Evolutionary conservation across 805 yeast species (phyloP), one percentile per base, ranked within the genome.

Genomic region (Ascoidea rubescens): DNA sequence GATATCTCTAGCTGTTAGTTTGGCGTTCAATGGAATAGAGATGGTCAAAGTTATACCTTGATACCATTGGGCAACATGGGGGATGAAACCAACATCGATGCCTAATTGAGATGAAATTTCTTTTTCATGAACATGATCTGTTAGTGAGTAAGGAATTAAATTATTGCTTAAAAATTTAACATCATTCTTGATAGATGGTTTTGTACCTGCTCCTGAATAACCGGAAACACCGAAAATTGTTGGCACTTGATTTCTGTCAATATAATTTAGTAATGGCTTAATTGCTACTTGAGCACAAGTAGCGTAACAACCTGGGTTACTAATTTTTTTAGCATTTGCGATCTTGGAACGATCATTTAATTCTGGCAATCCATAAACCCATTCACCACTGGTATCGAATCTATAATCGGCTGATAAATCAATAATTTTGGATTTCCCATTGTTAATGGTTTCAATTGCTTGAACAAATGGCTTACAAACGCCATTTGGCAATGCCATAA

Each of bases 271-370:
- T 60, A 93, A 72, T 43, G 99, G 99, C 49, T 91, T 82, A 64
- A 93, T 82, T 12, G 96, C 90, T 31, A 89, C 69, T 72, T 93
- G 98, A 12, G 97, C 93, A 54, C 95, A 97, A 48, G 99, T 93
- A n/a, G 99, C 97, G 66, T 90, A 93, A 73, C 99, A 93, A 49
- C 99, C 99, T 2, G 99, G 99, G 70, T 93, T 93, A 5, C 97
- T 83, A 56, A 93, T 86, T 65, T 85, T 87, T 62, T 77, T 74
- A 17, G 98, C 91, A 12, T 71, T 63, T 44, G 85, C 77, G 60
- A 93, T 85, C 8, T 63, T 63, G 7, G 70, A 63, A 65, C 99
- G 80, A 58, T 80, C 75, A 53, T 78, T 80, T 62, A 93, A 75
- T 70, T 93, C 99, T 6, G 99, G 99, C 60, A 93, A 77, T 49